A percentile compares a stretch with the other conserved stretches of the same genome.
phyloP scores from a whole-genome alignment of 1,139 yeast genomes.

The Blastobotrys buckinghamii region DNA sequence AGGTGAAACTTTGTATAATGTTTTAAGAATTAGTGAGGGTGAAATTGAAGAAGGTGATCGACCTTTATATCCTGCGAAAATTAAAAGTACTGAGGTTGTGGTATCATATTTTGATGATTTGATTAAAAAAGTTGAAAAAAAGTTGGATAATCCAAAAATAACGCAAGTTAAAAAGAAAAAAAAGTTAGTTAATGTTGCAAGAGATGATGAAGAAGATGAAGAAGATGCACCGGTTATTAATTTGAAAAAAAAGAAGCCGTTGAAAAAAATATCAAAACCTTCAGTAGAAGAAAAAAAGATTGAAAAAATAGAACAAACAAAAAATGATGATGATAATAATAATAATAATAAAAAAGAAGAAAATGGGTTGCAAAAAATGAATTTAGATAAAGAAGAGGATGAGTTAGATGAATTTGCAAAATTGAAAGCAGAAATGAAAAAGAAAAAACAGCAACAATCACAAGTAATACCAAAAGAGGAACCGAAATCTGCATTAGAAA shows the following conservation, averaged over 20 bases:
- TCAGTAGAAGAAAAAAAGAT: neutral
- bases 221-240: conserved; percentile 23
- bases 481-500: conserved; percentile 3
- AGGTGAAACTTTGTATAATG: conserved; percentile 54
- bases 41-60: conserved; percentile 40
- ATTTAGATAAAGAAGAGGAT: conserved; percentile 3
- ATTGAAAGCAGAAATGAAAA: conserved; percentile 12
- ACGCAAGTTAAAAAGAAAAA: conserved; percentile 14
- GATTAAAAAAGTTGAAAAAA: conserved; percentile 12
- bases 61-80: conserved; percentile 49
- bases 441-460: neutral
- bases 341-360: neutral
- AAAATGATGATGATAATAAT: neutral
- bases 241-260: conserved; percentile 37
- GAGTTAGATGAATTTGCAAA: conserved; percentile 11
- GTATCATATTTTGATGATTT: conserved; percentile 50
- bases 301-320: neutral
- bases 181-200: conserved; percentile 26
- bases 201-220: conserved; percentile 35
- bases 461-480: conserved; percentile 6
- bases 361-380: too few relatives aligned
- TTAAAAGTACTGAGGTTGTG: conserved; percentile 40
- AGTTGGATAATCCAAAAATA: conserved; percentile 2
- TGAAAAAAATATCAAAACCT: neutral
- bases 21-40: conserved; percentile 46